Evolutionary conservation across 176 grass and related monocot species (phyloP).

Genomic region (Triticum timopheevii): DNA sequence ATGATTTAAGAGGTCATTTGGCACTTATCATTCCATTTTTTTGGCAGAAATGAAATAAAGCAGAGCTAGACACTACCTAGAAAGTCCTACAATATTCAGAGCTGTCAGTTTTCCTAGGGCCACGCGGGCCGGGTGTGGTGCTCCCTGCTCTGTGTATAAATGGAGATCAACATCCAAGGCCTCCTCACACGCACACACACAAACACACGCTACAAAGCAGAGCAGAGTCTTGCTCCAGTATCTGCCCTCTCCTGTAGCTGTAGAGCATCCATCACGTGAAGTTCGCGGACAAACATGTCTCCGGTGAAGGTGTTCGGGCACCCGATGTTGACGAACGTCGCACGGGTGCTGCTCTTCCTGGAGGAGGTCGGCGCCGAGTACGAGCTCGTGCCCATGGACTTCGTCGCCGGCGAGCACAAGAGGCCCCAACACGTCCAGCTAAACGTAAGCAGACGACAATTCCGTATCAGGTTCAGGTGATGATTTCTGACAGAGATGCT

Average conservation of each 20-base stretch:
- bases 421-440: background rate
- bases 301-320: background rate
- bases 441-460: background rate
- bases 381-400: background rate
- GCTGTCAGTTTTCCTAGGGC: too few relatives aligned
- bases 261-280: background rate
- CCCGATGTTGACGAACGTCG: background rate
- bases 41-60: background rate
- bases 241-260: background rate
- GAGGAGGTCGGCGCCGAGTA: background rate
- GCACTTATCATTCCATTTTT: background rate
- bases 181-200: background rate
- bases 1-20: too few relatives aligned
- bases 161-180: constrained; percentile 6
- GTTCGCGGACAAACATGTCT: background rate
- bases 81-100: background rate
- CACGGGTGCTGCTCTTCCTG: background rate
- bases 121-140: background rate
- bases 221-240: background rate
- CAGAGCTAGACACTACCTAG: background rate
- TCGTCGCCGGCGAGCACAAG: background rate
- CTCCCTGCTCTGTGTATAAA: constrained; percentile 1
- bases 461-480: background rate
- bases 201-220: background rate
- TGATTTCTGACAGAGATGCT: background rate